Evolutionary conservation across 106 monocot species (phyloP).

Genomic region (Phalaenopsis equestris): DNA sequence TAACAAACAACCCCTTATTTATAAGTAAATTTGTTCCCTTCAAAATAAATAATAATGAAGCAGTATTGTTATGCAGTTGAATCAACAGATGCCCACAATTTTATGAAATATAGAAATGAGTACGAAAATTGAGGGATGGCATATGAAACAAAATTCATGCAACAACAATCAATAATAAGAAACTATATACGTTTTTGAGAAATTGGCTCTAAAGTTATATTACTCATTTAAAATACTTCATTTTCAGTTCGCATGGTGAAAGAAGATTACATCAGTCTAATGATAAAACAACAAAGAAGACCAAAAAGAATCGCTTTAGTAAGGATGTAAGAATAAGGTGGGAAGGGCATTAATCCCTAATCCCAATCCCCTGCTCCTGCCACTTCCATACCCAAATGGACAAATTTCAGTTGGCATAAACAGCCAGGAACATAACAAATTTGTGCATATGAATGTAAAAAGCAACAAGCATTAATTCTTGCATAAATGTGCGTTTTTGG

Average conservation of each 20-base stretch:
- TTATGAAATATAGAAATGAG: background rate
- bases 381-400: background rate
- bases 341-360: background rate
- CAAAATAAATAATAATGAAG: background rate
- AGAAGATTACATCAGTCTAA: background rate
- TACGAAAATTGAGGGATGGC: background rate
- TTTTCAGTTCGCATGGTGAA: background rate
- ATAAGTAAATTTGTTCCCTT: background rate
- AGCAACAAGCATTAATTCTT: background rate
- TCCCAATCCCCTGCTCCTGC: background rate
- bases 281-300: background rate
- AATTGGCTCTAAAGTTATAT: background rate
- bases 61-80: background rate
- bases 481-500: background rate
- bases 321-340: background rate
- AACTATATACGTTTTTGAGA: background rate
- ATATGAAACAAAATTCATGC: background rate
- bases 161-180: background rate
- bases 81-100: background rate
- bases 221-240: background rate
- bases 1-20: background rate
- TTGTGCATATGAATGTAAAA: background rate
- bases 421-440: background rate
- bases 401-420: background rate
- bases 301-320: background rate